These are phyloP conservation scores for Plenodomus tracheiphilus DNA, from an alignment of 2,329 filamentous ascomycete species.

Conservation along the genomic window DNA sequence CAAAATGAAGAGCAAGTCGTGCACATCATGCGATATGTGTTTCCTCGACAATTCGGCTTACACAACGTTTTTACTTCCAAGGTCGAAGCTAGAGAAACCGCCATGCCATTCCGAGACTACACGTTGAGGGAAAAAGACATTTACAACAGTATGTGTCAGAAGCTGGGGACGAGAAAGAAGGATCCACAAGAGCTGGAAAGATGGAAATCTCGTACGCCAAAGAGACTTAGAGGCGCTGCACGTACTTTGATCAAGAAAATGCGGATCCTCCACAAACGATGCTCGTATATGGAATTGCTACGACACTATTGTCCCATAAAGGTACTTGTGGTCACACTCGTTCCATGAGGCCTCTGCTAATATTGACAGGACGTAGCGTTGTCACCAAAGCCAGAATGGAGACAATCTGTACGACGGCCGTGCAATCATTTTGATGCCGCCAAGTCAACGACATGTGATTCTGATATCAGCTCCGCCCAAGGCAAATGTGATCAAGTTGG, in stretches of 20 bases:
- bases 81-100: conserved; percentile 66
- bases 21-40: conserved; percentile 88
- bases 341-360: conserved; percentile 13
- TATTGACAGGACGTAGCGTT: conserved; percentile 24
- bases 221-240: conserved; percentile 67
- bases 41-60: conserved; percentile 84
- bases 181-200: conserved; percentile 26
- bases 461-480: background rate
- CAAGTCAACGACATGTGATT: conserved; percentile 7
- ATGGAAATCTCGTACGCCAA: conserved; percentile 56
- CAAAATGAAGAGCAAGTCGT: conserved; percentile 59
- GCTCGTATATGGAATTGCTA: conserved; percentile 78
- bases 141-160: conserved; percentile 28
- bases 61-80: conserved; percentile 88
- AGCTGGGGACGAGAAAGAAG: conserved; percentile 19
- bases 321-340: conserved; percentile 11
- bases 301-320: conserved; percentile 76
- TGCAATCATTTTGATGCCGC: background rate
- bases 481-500: conserved; percentile 11
- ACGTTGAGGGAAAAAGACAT: conserved; percentile 86
- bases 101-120: conserved; percentile 81
- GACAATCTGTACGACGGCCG: background rate
- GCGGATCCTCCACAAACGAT: conserved; percentile 71
- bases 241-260: conserved; percentile 66
- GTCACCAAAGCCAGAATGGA: conserved; percentile 32